Evolutionary conservation across 2,329 filamentous ascomycete genomes (phyloP).

Genomic region (Dothidotthia symphoricarpi): DNA sequence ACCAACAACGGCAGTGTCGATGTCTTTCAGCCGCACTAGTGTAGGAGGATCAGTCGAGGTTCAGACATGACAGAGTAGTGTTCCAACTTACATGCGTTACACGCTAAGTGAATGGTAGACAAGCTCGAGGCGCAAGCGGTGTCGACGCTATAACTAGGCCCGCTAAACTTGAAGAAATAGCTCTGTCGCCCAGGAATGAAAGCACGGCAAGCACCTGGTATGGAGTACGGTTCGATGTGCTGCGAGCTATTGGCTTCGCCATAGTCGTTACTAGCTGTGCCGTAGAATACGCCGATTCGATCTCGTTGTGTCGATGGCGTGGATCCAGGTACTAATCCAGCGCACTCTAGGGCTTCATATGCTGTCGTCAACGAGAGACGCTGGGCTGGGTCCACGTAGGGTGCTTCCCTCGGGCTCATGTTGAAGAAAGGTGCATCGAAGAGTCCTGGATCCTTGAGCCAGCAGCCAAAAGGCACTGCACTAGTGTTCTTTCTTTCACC

Average conservation of each 20-base stretch:
- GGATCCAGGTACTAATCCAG: slow-evolving; percentile 8
- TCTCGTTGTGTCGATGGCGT: slow-evolving; percentile 25
- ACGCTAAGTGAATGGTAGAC: slow-evolving; percentile 16
- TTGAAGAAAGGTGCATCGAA: slow-evolving; percentile 25
- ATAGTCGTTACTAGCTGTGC: slow-evolving; percentile 4
- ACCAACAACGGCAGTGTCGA: slow-evolving; percentile 27
- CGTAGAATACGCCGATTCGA: slow-evolving; percentile 35
- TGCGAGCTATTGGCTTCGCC: no score
- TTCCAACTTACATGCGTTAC: no score
- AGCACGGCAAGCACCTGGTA: slow-evolving; percentile 52
- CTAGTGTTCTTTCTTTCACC: not conserved
- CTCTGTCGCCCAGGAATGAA: slow-evolving; percentile 54
- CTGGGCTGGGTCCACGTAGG: slow-evolving; percentile 19
- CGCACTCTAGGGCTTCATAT: slow-evolving; percentile 22
- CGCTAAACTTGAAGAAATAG: slow-evolving; percentile 30
- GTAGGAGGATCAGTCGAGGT: not conserved
- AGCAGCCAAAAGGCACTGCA: slow-evolving; percentile 9
- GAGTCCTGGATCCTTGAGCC: slow-evolving; percentile 14
- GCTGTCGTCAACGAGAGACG: slow-evolving; percentile 13
- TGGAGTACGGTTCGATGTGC: slow-evolving; percentile 52
- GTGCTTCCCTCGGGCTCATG: slow-evolving; percentile 21
- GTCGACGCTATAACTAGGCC: slow-evolving; percentile 44
- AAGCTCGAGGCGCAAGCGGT: slow-evolving; percentile 38
- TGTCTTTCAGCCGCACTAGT: slow-evolving; percentile 25
- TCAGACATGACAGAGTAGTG: no score